Percentiles rank a stretch among this genome's conserved stretches.
Evolutionary conservation across 176 grass and related monocot species (phyloP).

Genomic region (Zea mays): Zm-B73-REFERENCE-NAM-5.0 NC_050104.1:112270001-112270500

Average conservation of each 20-base stretch:
- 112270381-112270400: slow-evolving; percentile 60
- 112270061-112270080: too few species aligned
- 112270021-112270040: too few species aligned
- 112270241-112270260: slow-evolving; percentile 40
- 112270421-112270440: slow-evolving; percentile 65
- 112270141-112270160: slow-evolving; percentile 57
- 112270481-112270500: slow-evolving; percentile 58
- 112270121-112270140: slow-evolving; percentile 75
- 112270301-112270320: too few species aligned
- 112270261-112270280: slow-evolving; percentile 20
- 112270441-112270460: slow-evolving; percentile 53
- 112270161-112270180: slow-evolving; percentile 31
- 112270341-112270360: slow-evolving; percentile 47
- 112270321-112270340: not conserved
- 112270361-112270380: slow-evolving; percentile 66
- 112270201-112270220: slow-evolving; percentile 70
- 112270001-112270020: too few species aligned
- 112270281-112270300: too few species aligned
- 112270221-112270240: slow-evolving; percentile 77
- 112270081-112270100: too few species aligned
- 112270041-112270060: too few species aligned
- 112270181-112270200: slow-evolving; percentile 36
- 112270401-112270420: slow-evolving; percentile 69
- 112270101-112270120: slow-evolving; percentile 23
- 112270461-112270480: slow-evolving; percentile 50